phyloP scores from a whole-genome alignment of 768 basidiomycete species.

The Filobasidium floriforme region DNA sequence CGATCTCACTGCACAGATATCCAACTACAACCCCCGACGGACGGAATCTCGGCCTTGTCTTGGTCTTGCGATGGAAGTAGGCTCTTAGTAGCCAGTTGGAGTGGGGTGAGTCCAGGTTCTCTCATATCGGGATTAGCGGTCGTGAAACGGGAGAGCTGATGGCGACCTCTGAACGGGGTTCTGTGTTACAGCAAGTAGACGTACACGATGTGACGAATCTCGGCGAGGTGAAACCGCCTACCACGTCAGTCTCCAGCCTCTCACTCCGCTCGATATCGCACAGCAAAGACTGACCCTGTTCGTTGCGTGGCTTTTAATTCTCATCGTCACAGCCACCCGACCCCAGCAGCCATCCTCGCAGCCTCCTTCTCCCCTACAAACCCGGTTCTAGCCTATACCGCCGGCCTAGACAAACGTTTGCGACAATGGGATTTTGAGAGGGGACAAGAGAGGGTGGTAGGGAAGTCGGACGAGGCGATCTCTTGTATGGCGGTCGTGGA shows the following conservation, averaged over 20 bases:
- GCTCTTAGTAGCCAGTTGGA: slow-evolving; percentile 83
- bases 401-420: slow-evolving; percentile 75
- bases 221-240: not conserved
- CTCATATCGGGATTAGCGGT: slow-evolving; percentile 47
- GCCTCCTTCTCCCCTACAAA: slow-evolving; percentile 60
- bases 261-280: too few species aligned
- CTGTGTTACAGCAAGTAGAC: slow-evolving; percentile 10
- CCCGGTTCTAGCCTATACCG: slow-evolving; percentile 62
- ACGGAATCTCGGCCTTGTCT: slow-evolving; percentile 70
- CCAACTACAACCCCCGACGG: slow-evolving; percentile 57
- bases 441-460: slow-evolving; percentile 65
- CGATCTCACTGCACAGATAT: slow-evolving; percentile 25
- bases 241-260: slow-evolving; percentile 6
- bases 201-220: slow-evolving; percentile 17
- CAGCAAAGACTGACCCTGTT: too few species aligned
- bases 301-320: not conserved
- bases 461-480: slow-evolving; percentile 62
- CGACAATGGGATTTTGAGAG: slow-evolving; percentile 75
- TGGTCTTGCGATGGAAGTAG: slow-evolving; percentile 78
- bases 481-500: slow-evolving; percentile 66
- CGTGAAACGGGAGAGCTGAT: not conserved
- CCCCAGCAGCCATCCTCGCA: slow-evolving; percentile 68
- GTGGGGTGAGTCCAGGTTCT: slow-evolving; percentile 53
- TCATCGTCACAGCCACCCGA: slow-evolving; percentile 39
- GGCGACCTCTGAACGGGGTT: not conserved